Evolutionary conservation across 2,329 filamentous ascomycete species (phyloP).

Genomic region (Rugonectria rugulosa): DNA sequence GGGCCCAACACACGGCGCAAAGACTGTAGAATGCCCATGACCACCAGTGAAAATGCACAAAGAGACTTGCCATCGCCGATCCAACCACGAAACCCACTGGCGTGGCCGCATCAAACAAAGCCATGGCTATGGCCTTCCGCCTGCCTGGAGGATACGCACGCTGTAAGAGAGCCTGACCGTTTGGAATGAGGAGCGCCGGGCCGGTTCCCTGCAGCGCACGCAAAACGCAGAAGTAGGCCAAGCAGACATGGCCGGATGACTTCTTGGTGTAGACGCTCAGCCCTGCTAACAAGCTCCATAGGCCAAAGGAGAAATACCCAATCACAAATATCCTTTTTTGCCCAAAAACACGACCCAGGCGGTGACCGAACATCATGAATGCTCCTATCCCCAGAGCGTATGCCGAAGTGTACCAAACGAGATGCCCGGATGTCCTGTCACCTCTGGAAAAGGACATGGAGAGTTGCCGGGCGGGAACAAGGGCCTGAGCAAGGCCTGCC

Average conservation of each 20-base stretch:
- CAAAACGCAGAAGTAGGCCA: slow-evolving; percentile 35
- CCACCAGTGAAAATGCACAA: slow-evolving; percentile 34
- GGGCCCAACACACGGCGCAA: slow-evolving; percentile 29
- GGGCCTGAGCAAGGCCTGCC: slow-evolving; percentile 36
- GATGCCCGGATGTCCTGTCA: slow-evolving; percentile 28
- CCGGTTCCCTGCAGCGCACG: slow-evolving; percentile 37
- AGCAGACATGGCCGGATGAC: slow-evolving; percentile 11
- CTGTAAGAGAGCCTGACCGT: slow-evolving; percentile 33
- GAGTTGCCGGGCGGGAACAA: slow-evolving; percentile 30
- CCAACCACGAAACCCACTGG: slow-evolving; percentile 36
- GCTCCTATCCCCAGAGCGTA: slow-evolving; percentile 33
- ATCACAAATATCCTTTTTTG: slow-evolving; percentile 32
- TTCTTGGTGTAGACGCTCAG: slow-evolving; percentile 29
- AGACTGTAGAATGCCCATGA: slow-evolving; percentile 37
- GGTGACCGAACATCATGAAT: slow-evolving; percentile 31
- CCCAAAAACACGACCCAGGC: slow-evolving; percentile 34
- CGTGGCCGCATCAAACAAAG: slow-evolving; percentile 34
- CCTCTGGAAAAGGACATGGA: slow-evolving; percentile 32
- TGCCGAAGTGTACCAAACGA: slow-evolving; percentile 36
- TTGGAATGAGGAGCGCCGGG: slow-evolving; percentile 33
- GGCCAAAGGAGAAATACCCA: slow-evolving; percentile 36
- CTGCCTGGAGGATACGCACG: slow-evolving; percentile 36
- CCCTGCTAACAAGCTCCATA: slow-evolving; percentile 37
- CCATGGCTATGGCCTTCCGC: slow-evolving; percentile 34
- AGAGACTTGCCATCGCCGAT: slow-evolving; percentile 35